Base-by-base conservation (phyloP, 495 filamentous ascomycete species). In the Delitschia confertaspora region DNA sequence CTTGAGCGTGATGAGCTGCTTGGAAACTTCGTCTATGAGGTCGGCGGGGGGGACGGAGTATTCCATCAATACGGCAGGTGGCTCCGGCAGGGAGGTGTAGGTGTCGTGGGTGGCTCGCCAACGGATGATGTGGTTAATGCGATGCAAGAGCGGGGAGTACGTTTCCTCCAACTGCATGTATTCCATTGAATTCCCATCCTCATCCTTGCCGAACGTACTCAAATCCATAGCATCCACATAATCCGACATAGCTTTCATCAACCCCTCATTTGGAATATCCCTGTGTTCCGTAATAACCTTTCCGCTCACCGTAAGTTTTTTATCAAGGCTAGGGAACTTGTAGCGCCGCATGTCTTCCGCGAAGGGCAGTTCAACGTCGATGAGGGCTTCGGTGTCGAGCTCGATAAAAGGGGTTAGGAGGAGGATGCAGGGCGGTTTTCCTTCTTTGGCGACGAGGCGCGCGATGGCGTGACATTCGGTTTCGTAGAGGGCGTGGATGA, bases 181-280 rank as follows among this genome's bases (percentile, higher is more conserved):
- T 48, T 94, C 83, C 8, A 69, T 61, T 1, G 69, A 69, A 8
- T 84, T 69, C n/a, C 82, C 86, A 47, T 88, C 78, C 18, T 89
- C 84, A 55, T 83, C 75, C 25, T 63, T 67, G 17, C 64, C 71
- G 39, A 72, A 74, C 0, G 51, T 65, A 18, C 80, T 81, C 3
- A 99, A 66, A 56, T 99, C 88, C 93, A 99, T 96, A 29, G 73
- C 77, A 55, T 95, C 85, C 2, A 99, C 87, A 56, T 88, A 95
- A 45, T 83, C 78, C 55, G 78, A 80, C 89, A 96, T 94, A 1
- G 85, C 80, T 24, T 79, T 60, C 27, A 75, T 69, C 42, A 96
- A 65, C 4, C 81, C 73, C 10, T 80, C 70, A n/a, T 62, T 78
- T 1, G 93, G 93, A 3, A 99, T 72, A 50, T 93, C 82, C 11